Conservation (phyloP, 2,329 filamentous ascomycete genomes). For the Stemphylium beticola region DNA sequence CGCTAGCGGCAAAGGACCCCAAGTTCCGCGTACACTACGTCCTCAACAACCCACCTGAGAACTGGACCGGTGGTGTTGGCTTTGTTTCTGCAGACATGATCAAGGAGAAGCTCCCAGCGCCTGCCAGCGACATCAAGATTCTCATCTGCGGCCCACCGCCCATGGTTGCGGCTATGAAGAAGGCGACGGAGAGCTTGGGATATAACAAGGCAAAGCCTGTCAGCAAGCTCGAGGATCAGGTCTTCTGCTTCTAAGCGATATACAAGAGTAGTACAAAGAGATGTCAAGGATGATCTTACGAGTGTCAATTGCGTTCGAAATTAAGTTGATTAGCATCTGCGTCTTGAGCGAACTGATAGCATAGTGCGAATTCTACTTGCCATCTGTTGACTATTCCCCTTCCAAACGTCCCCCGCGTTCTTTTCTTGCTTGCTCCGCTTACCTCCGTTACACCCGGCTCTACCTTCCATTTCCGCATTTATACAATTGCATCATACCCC, state of each 20-base stretch:
- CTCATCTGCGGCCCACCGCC: constrained; percentile 94
- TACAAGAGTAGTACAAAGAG: not conserved
- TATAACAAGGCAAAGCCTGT: constrained; percentile 92
- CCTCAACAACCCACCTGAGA: constrained; percentile 90
- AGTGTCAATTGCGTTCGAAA: too few species aligned
- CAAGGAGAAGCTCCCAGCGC: constrained; percentile 80
- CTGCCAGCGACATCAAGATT: constrained; percentile 88
- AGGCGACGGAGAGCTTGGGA: constrained; percentile 85
- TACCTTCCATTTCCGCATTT: not conserved
- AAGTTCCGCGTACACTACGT: constrained; percentile 92
- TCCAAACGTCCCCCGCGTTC: too few species aligned
- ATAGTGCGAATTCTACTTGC: not conserved
- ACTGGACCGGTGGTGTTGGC: constrained; percentile 90
- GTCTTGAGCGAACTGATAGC: not conserved
- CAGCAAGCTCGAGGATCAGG: constrained; percentile 97
- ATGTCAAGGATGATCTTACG: too few species aligned
- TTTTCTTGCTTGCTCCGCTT: not conserved
- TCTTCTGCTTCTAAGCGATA: constrained; percentile 84
- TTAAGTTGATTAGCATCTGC: not conserved
- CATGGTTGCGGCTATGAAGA: constrained; percentile 98
- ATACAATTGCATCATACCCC: not conserved
- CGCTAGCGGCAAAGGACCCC: constrained; percentile 75
- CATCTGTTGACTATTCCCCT: too few species aligned
- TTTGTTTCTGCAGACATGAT: constrained; percentile 98
- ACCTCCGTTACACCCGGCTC: not conserved